Conservation (phyloP, 1,284 basidiomycete genomes). For the Rhodotorula sp. region DNA sequence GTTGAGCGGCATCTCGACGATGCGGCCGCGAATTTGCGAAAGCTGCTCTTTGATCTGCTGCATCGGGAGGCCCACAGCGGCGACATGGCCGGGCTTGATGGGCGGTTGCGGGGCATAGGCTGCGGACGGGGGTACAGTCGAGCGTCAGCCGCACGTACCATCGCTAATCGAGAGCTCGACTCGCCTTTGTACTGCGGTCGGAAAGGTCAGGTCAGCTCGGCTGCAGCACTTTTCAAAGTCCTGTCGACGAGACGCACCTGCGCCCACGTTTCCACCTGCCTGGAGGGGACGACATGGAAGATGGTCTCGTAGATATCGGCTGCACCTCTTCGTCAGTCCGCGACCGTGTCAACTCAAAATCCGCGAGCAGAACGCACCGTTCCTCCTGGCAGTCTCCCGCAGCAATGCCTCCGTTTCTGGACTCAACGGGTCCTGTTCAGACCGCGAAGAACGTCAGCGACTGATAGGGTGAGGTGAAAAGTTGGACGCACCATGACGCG, state of each 20-base stretch:
- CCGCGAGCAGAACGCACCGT: not conserved
- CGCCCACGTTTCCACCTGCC: conserved; percentile 60
- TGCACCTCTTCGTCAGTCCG: conserved; percentile 50
- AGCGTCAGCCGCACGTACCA: not conserved
- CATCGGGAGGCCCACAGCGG: conserved; percentile 43
- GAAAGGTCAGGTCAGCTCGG: not conserved
- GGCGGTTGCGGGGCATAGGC: conserved; percentile 21
- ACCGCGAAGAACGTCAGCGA: no score
- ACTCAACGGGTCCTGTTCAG: conserved; percentile 64
- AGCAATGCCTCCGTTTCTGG: conserved; percentile 63
- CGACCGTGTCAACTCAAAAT: not conserved
- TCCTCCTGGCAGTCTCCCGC: conserved; percentile 57
- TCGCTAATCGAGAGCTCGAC: not conserved
- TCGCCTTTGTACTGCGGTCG: conserved; percentile 14
- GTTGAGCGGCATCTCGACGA: not conserved
- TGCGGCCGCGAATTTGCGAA: conserved; percentile 57
- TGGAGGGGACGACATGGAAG: conserved; percentile 76
- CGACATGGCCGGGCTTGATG: conserved; percentile 73
- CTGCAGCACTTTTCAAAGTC: fast-evolving
- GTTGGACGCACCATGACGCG: conserved; percentile 57
- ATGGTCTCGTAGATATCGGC: conserved; percentile 75
- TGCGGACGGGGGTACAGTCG: not conserved
- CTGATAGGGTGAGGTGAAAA: fast-evolving
- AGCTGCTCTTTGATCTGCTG: conserved; percentile 56
- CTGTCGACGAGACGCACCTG: conserved; percentile 46